Conservation (phyloP, 192 early-diverging fungal species). For the Coemansia sp. region DNA sequence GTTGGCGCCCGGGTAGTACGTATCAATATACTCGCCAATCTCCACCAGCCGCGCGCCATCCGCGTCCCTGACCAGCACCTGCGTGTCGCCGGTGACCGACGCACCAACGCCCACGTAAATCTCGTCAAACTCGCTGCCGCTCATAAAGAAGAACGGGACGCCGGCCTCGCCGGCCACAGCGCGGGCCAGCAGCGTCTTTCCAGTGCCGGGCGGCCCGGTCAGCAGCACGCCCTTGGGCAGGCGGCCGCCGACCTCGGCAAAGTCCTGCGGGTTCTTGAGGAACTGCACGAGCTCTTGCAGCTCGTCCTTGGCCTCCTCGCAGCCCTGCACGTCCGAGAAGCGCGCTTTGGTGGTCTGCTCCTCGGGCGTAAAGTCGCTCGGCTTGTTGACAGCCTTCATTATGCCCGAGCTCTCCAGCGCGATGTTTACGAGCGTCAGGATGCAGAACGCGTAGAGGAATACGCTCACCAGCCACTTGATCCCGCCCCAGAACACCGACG, state of each 20-base stretch:
- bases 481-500: conserved; percentile 25
- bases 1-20: conserved; percentile 19
- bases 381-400: conserved; percentile 56
- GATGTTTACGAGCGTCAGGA: conserved; percentile 65
- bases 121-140: conserved; percentile 98
- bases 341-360: conserved; percentile 55
- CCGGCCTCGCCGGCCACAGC: conserved; percentile 98
- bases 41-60: conserved; percentile 15
- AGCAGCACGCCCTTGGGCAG: conserved; percentile 90
- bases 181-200: conserved; percentile 95
- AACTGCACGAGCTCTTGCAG: conserved; percentile 96
- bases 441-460: conserved; percentile 60
- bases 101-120: conserved; percentile 98
- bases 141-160: conserved; percentile 99
- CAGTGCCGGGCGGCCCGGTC: conserved; percentile 93
- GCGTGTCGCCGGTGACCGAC: conserved; percentile 51
- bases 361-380: conserved; percentile 31
- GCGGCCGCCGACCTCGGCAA: conserved; percentile 90
- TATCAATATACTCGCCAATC: conserved; percentile 47
- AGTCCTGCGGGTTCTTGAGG: conserved; percentile 86
- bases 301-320: conserved; percentile 98
- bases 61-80: conserved; percentile 37
- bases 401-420: conserved; percentile 70
- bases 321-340: conserved; percentile 95
- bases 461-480: conserved; percentile 43